A percentile compares a stretch with the other conserved stretches of the same genome.
Conservation (phyloP, 2,329 filamentous ascomycete genomes). For the Trichoderma atroviride region DNA sequence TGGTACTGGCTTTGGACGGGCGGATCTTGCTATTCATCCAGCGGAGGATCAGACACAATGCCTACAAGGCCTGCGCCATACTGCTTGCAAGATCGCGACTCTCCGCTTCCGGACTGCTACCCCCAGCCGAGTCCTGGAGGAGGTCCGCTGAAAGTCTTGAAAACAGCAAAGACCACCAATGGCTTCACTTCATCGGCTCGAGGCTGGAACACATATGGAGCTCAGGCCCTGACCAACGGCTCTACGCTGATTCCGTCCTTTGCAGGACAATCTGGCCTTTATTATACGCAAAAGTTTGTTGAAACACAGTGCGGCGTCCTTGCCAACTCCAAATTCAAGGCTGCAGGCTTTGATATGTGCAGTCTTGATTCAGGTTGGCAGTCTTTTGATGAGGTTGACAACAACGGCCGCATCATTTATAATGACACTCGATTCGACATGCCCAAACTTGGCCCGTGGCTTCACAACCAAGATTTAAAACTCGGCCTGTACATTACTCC, state of each 20-base stretch:
- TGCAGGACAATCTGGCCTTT: conserved; percentile 22
- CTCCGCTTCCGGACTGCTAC: conserved; percentile 19
- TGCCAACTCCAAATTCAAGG: conserved; percentile 16
- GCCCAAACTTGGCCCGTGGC: conserved; percentile 25
- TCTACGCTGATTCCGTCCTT: conserved; percentile 26
- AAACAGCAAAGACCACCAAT: conserved; percentile 19
- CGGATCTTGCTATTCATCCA: conserved; percentile 17
- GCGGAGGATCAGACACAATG: conserved; percentile 16
- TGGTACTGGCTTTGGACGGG: conserved; percentile 26
- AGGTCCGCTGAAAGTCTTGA: conserved; percentile 24
- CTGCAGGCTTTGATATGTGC: conserved; percentile 25
- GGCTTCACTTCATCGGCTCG: conserved; percentile 22
- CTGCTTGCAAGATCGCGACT: conserved; percentile 27
- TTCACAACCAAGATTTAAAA: conserved; percentile 19
- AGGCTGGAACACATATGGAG: conserved; percentile 27
- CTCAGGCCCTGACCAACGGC: conserved; percentile 26
- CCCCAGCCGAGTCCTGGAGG: conserved; percentile 17
- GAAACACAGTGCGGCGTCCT: conserved; percentile 27
- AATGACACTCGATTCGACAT: conserved; percentile 26
- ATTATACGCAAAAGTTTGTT: conserved; percentile 25
- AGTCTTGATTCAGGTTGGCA: conserved; percentile 37
- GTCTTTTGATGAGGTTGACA: conserved; percentile 23
- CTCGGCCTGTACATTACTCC: conserved; percentile 26
- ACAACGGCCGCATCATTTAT: conserved; percentile 23
- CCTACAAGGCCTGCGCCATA: conserved; percentile 17